These are phyloP conservation scores for Nannochloropsis gaditana DNA, from an alignment of 108 stramenopile genomes.

Conservation along the genomic window DNA sequence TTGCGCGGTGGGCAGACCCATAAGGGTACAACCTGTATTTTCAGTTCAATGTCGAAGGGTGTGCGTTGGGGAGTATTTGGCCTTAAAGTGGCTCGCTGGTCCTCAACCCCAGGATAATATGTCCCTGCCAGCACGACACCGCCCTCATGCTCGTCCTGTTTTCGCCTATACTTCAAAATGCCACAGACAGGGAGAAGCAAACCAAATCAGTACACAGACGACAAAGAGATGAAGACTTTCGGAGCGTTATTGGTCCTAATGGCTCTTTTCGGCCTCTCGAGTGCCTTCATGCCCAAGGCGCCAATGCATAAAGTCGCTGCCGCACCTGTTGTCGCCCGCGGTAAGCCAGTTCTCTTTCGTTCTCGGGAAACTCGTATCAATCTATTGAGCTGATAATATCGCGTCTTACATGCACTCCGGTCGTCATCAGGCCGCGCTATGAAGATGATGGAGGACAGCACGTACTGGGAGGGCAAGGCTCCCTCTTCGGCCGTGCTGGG, in stretches of 20 bases:
- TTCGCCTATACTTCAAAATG: not conserved
- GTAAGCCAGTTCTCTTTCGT: not conserved
- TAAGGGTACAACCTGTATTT: too few species aligned
- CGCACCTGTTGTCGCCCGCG: not conserved
- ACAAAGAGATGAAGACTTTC: not conserved
- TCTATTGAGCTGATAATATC: too few species aligned
- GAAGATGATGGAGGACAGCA: slow-evolving; percentile 32
- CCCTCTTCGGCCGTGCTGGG: slow-evolving; percentile 52
- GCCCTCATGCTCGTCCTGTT: not conserved
- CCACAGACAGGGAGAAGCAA: not conserved
- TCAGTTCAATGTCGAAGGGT: too few species aligned
- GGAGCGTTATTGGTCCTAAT: not conserved
- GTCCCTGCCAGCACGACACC: slow-evolving; percentile 13
- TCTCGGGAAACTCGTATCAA: too few species aligned
- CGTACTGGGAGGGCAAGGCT: slow-evolving; percentile 56
- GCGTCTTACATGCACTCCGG: too few species aligned
- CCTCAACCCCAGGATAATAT: not conserved
- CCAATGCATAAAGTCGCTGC: not conserved
- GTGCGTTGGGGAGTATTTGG: too few species aligned
- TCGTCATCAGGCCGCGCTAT: slow-evolving; percentile 18
- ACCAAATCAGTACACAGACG: not conserved
- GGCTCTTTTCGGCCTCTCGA: not conserved
- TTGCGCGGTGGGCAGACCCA: too few species aligned
- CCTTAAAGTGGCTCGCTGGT: too few species aligned
- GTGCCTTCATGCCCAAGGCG: slow-evolving; percentile 14